These are phyloP conservation scores for Triglochin maritima DNA, from an alignment of 106 monocot genomes.

Conservation along the genomic window DNA sequence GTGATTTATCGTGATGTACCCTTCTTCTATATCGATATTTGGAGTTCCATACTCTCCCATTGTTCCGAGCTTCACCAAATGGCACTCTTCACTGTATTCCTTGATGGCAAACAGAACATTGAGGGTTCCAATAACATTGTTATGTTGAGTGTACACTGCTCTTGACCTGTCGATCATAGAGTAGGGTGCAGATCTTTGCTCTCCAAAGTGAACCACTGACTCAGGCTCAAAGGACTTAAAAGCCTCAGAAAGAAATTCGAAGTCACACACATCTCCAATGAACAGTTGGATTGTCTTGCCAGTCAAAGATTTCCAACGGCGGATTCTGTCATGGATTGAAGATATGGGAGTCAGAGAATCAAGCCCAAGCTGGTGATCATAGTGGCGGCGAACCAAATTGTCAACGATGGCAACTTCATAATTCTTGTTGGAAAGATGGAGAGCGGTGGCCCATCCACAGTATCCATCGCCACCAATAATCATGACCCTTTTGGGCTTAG, in stretches of 20 bases:
- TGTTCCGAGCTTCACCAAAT: slow-evolving; percentile 93
- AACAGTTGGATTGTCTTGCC: slow-evolving; percentile 67
- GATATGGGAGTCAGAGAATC: slow-evolving; percentile 85
- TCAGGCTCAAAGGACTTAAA: slow-evolving; percentile 85
- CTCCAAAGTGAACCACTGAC: slow-evolving; percentile 90
- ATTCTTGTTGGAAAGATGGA: slow-evolving; percentile 86
- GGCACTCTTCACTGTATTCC: slow-evolving; percentile 76
- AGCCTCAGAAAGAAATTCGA: slow-evolving; percentile 83
- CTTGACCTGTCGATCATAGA: slow-evolving; percentile 95
- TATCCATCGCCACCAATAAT: slow-evolving; percentile 96
- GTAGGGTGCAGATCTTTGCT: slow-evolving; percentile 97
- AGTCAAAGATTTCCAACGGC: slow-evolving; percentile 71
- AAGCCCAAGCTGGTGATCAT: slow-evolving; percentile 89
- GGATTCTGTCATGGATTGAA: slow-evolving; percentile 76
- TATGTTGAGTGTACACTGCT: slow-evolving; percentile 90
- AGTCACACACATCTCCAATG: slow-evolving; percentile 91
- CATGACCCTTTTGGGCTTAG: slow-evolving; percentile 75
- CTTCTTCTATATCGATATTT: slow-evolving; percentile 97
- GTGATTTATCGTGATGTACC: slow-evolving; percentile 89
- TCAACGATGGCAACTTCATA: slow-evolving; percentile 92
- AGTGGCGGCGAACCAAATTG: slow-evolving; percentile 74
- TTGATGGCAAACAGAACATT: slow-evolving; percentile 97
- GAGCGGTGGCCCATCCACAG: slow-evolving; percentile 96
- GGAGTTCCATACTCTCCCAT: slow-evolving; percentile 99
- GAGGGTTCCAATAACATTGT: slow-evolving; percentile 93